A percentile compares a stretch with the other conserved stretches of the same genome.
Conservation (phyloP, 2,329 filamentous ascomycete genomes). For the Cylindrodendrum hubeiense region DNA sequence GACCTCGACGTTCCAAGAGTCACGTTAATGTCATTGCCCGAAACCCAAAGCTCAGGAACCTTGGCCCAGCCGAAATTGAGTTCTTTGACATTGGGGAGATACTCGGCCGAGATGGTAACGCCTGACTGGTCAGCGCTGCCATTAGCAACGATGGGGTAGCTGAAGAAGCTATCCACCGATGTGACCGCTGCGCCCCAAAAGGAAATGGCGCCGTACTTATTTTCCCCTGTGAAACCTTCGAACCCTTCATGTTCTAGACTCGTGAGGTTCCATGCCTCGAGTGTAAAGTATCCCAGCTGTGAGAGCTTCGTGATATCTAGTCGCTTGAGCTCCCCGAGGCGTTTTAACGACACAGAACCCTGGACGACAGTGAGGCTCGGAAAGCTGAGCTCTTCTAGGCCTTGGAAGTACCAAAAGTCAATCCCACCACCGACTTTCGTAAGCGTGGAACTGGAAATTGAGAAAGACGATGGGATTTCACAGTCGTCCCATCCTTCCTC, state of each 20-base stretch:
- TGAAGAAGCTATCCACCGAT: slow-evolving; percentile 35
- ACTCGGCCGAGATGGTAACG: slow-evolving; percentile 7
- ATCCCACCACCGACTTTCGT: slow-evolving; percentile 21
- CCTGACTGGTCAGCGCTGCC: background rate
- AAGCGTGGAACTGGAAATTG: slow-evolving; percentile 30
- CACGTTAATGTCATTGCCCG: slow-evolving; percentile 14
- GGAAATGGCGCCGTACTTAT: slow-evolving; percentile 5
- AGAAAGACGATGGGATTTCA: slow-evolving; percentile 13
- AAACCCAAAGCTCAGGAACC: slow-evolving; percentile 9
- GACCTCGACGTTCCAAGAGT: slow-evolving; percentile 21
- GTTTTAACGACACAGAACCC: slow-evolving; percentile 12
- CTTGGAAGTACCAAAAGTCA: slow-evolving; percentile 22
- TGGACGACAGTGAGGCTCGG: slow-evolving; percentile 27
- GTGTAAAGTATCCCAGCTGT: slow-evolving; percentile 13
- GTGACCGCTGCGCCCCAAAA: slow-evolving; percentile 15
- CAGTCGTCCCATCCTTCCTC: slow-evolving; percentile 4
- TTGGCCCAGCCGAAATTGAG: slow-evolving; percentile 30
- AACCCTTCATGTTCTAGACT: slow-evolving; percentile 25
- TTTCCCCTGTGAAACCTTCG: slow-evolving; percentile 23
- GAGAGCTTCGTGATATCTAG: slow-evolving; percentile 32
- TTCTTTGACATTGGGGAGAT: slow-evolving; percentile 24
- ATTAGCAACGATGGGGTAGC: slow-evolving; percentile 26
- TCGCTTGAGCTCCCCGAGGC: slow-evolving; percentile 22
- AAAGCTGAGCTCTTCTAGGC: slow-evolving; percentile 27
- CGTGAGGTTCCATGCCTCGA: slow-evolving; percentile 27